Evolutionary conservation across 768 basidiomycete species (phyloP).

Genomic region (Lactarius hengduanensis): DNA sequence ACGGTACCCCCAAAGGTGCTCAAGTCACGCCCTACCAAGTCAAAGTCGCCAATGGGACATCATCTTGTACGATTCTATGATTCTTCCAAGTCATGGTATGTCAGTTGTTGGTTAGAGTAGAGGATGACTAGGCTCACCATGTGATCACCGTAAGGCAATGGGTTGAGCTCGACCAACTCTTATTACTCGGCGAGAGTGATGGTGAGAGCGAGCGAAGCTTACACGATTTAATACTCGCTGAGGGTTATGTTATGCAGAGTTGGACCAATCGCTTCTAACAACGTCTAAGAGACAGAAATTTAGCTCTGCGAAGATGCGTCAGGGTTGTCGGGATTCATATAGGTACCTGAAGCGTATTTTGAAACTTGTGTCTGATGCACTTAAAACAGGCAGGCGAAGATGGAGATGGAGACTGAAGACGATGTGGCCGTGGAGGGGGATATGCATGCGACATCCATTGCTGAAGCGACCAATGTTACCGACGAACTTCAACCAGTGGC

Average conservation of each 20-base stretch:
- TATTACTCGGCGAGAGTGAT: slow-evolving; percentile 64
- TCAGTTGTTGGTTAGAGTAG: neutral
- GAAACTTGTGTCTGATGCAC: neutral
- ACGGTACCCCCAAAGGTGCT: slow-evolving; percentile 38
- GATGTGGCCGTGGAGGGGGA: slow-evolving; percentile 15
- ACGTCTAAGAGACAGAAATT: slow-evolving; percentile 56
- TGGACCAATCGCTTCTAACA: slow-evolving; percentile 65
- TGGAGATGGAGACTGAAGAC: slow-evolving; percentile 27
- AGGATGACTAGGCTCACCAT: slow-evolving; percentile 3
- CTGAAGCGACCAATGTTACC: neutral
- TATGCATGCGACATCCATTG: neutral
- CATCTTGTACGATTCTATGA: slow-evolving; percentile 84
- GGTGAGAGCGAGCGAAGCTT: slow-evolving; percentile 44
- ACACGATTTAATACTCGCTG: neutral
- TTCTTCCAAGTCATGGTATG: slow-evolving; percentile 60
- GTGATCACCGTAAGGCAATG: slow-evolving; percentile 51
- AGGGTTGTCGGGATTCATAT: slow-evolving; percentile 61
- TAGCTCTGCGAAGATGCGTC: slow-evolving; percentile 50
- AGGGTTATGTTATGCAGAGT: slow-evolving; percentile 40
- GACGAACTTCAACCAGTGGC: neutral
- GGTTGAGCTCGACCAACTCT: slow-evolving; percentile 54
- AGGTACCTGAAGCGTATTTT: slow-evolving; percentile 37
- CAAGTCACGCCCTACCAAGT: slow-evolving; percentile 38
- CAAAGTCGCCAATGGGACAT: slow-evolving; percentile 42
- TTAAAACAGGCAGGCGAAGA: slow-evolving; percentile 19